Evolutionary conservation across 2,329 filamentous ascomycete genomes (phyloP).

Genomic region (Penicillium olsonii): DNA sequence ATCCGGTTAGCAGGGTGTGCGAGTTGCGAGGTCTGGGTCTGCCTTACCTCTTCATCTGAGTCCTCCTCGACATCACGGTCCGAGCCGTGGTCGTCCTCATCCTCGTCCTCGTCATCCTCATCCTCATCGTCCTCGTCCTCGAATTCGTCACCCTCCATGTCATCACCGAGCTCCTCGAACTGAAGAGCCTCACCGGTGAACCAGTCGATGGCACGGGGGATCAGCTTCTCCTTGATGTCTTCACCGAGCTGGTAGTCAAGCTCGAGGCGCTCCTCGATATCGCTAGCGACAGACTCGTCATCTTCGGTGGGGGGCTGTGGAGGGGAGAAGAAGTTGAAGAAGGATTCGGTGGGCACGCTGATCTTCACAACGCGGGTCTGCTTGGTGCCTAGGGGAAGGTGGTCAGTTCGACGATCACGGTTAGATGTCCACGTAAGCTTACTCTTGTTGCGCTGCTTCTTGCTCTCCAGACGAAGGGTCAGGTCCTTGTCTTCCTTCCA

Average conservation of each 20-base stretch:
- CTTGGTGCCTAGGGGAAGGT: conserved; percentile 74
- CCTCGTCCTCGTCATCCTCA: conserved; percentile 75
- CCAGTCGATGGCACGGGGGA: conserved; percentile 98
- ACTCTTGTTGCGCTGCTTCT: conserved; percentile 99
- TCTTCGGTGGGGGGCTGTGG: conserved; percentile 80
- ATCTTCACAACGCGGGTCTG: conserved; percentile 99
- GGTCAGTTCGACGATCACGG: not conserved
- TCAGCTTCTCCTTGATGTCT: conserved; percentile 99
- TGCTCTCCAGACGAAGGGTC: conserved; percentile 93
- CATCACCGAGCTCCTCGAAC: conserved; percentile 90
- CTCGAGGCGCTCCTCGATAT: conserved; percentile 97
- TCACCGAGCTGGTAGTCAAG: conserved; percentile 96
- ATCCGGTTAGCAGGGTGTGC: conserved; percentile 22
- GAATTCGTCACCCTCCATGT: conserved; percentile 81
- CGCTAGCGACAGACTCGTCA: conserved; percentile 69
- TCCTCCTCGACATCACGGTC: conserved; percentile 61
- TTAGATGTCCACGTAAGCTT: conserved; percentile 39
- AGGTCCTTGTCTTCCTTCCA: conserved; percentile 94
- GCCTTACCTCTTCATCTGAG: conserved; percentile 54
- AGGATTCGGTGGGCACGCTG: conserved; percentile 96
- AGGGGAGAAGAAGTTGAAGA: conserved; percentile 99
- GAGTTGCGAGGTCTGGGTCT: not conserved
- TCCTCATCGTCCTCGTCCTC: conserved; percentile 84
- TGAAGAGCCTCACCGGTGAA: conserved; percentile 98
- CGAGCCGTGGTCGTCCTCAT: conserved; percentile 73